Evolutionary conservation across 805 yeast genomes (phyloP).

Genomic region (Metschnikowia kunwiensis): DNA sequence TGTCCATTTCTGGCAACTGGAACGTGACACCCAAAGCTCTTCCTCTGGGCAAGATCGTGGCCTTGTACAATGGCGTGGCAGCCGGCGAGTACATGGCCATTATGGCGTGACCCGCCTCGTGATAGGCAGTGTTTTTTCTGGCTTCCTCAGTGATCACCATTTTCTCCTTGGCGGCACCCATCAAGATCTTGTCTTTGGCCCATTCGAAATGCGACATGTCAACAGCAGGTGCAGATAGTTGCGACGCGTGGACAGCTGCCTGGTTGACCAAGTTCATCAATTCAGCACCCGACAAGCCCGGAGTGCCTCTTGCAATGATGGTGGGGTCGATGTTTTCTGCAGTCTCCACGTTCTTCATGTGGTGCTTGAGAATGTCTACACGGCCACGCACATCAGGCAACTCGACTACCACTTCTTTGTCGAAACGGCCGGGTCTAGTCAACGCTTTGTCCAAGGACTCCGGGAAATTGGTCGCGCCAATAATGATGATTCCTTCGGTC

Average conservation of each 20-base stretch:
- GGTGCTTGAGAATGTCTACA: conserved; percentile 85
- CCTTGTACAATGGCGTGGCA: conserved; percentile 93
- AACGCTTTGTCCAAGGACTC: conserved; percentile 94
- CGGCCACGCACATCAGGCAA: conserved; percentile 98
- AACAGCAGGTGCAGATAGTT: conserved; percentile 83
- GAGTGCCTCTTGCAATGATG: conserved; percentile 92
- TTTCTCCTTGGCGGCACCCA: conserved; percentile 97
- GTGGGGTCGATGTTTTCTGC: conserved; percentile 84
- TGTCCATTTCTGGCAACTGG: conserved; percentile 97
- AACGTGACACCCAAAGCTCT: conserved; percentile 95
- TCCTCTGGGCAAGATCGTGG: conserved; percentile 95
- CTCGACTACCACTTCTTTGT: conserved; percentile 91
- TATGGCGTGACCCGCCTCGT: conserved; percentile 99
- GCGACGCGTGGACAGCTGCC: conserved; percentile 97
- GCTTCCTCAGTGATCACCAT: conserved; percentile 97
- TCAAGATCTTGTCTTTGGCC: conserved; percentile 97
- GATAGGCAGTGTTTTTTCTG: conserved; percentile 91
- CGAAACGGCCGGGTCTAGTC: conserved; percentile 98
- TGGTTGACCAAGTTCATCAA: conserved; percentile 93
- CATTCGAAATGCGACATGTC: conserved; percentile 92
- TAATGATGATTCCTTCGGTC: conserved; percentile 87
- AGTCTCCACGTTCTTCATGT: conserved; percentile 85
- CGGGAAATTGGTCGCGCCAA: conserved; percentile 98
- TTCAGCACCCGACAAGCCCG: conserved; percentile 98
- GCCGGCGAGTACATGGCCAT: conserved; percentile 94